phyloP scores from a whole-genome alignment of 2,329 filamentous ascomycete species.

The Aureobasidium melanogenum region DNA sequence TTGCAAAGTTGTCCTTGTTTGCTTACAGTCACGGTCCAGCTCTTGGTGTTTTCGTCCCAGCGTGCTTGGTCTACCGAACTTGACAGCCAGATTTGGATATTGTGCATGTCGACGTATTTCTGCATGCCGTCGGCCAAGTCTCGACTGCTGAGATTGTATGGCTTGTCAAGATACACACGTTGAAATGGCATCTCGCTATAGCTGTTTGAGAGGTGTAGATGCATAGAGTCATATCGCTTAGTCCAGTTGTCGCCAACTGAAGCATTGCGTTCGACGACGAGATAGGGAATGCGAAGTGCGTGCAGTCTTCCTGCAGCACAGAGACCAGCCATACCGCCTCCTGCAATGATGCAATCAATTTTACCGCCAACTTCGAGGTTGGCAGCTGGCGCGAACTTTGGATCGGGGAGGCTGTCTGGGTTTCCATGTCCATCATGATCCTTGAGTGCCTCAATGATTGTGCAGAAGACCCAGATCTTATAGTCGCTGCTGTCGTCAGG shows the following conservation, averaged over 20 bases:
- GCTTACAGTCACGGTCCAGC: slow-evolving; percentile 27
- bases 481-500: slow-evolving; percentile 26
- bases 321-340: slow-evolving; percentile 38
- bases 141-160: slow-evolving; percentile 18
- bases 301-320: slow-evolving; percentile 35
- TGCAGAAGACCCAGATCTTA: slow-evolving; percentile 33
- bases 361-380: slow-evolving; percentile 12
- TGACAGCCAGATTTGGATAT: slow-evolving; percentile 32
- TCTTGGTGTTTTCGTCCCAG: slow-evolving; percentile 29
- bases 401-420: slow-evolving; percentile 16
- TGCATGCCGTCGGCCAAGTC: slow-evolving; percentile 15
- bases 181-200: slow-evolving; percentile 32
- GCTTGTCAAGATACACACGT: background rate
- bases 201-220: slow-evolving; percentile 32
- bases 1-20: slow-evolving; percentile 1
- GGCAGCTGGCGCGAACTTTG: background rate
- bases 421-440: slow-evolving; percentile 24
- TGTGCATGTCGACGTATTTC: slow-evolving; percentile 18
- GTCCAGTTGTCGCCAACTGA: slow-evolving; percentile 39
- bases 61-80: slow-evolving; percentile 29
- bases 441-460: slow-evolving; percentile 29
- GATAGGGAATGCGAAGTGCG: slow-evolving; percentile 33
- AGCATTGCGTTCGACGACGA: slow-evolving; percentile 37
- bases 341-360: slow-evolving; percentile 27
- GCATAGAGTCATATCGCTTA: slow-evolving; percentile 37